Percentiles rank a stretch among this genome's conserved stretches.
Evolutionary conservation across 129 eudicot species (phyloP).

Genomic region (Dittrichia graveolens): DNA sequence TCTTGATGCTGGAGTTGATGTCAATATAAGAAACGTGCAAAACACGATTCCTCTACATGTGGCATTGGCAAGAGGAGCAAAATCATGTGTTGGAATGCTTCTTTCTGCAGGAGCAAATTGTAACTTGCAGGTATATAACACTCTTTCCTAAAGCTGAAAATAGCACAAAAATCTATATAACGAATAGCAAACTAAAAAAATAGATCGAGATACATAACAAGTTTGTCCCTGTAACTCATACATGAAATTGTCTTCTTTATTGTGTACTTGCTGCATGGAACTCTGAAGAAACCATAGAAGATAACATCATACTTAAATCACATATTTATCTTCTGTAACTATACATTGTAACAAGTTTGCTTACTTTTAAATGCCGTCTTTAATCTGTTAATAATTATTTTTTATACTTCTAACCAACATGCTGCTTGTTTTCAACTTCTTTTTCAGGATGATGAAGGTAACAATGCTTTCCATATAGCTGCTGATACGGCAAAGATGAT

Average conservation of each 20-base stretch:
- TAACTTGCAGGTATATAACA: constrained; percentile 70
- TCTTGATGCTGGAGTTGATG: constrained; percentile 96
- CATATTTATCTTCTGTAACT: too few relatives aligned
- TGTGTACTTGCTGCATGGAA: too few relatives aligned
- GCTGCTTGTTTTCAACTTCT: constrained; percentile 11
- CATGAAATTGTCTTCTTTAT: too few relatives aligned
- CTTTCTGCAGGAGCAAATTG: constrained; percentile 95
- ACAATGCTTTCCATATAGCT: constrained; percentile 98
- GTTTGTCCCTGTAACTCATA: background rate
- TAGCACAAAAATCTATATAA: background rate
- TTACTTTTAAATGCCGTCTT: too few relatives aligned
- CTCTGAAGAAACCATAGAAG: too few relatives aligned
- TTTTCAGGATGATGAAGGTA: constrained; percentile 94
- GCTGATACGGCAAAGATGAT: constrained; percentile 96
- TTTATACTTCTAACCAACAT: background rate
- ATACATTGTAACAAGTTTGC: too few relatives aligned
- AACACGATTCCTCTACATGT: constrained; percentile 95
- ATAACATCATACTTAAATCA: too few relatives aligned
- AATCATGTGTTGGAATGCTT: constrained; percentile 93
- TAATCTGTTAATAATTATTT: background rate
- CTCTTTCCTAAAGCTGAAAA: background rate
- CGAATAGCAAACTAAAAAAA: background rate
- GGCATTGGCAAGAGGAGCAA: constrained; percentile 97
- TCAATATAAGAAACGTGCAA: constrained; percentile 75
- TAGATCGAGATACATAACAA: background rate